Base-by-base conservation (phyloP, 441 rosid species). In the Eruca vesicaria region DNA sequence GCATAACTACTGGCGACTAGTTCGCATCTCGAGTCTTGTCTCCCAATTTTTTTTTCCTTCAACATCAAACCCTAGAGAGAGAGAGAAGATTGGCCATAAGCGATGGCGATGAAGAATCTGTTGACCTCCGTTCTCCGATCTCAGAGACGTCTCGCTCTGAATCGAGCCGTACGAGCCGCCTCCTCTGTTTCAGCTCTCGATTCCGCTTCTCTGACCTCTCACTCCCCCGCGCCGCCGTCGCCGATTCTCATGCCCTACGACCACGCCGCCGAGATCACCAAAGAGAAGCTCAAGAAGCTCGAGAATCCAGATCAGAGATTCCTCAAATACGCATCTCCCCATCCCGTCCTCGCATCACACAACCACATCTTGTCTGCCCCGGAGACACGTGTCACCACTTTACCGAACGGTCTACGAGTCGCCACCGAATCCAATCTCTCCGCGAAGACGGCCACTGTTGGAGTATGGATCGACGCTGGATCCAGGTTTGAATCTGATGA, bases 401-500 rank as follows among this genome's bases (percentile, higher is more conserved):
- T 96, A 23, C 83, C 96, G 53, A 93, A 86, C 28, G 98, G 99
- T 61, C 91, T 93, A 57, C 89, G 99, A 1, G 86, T 96, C 3
- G 98, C 99, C 3, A 93, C 99, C 0, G 99, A 93, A 72, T 96
- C 99, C 0, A 85, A 84, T 19, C 97, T 96, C 5, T 82, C 98
- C 5, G 72, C 88, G 3, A 88, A 82, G 69, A 88, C 98, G 0
- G 97, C 98, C 16, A 91, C 99, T 2, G 98, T 96, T 8, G 99
- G 99, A 21, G 99, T 93, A 16, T 96, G 99, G 99, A 96, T 96
- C 73, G 99, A 96, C 56, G 97, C 99, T 2, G 99, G 99, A 71
- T 93, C 97, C 35, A 77, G 98, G 45, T 93, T 89, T 23, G 98
- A 93, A 86, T 86, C 91, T 1, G 96, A 91, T 1, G 86, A 84